Base-by-base conservation (phyloP, 2,329 filamentous ascomycete species). In the Alternaria burnsii region DNA sequence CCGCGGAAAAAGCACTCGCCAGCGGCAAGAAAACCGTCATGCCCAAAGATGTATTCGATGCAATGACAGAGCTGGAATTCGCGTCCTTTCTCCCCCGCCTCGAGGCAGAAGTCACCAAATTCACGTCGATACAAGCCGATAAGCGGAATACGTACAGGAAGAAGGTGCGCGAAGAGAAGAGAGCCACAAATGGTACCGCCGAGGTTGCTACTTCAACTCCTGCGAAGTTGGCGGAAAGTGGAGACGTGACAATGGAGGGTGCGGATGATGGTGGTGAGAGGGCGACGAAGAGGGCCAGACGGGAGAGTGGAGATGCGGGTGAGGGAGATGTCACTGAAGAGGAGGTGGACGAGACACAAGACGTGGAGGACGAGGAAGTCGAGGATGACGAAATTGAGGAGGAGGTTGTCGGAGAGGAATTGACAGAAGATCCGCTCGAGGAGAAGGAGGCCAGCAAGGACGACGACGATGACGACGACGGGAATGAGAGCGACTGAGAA, bases 11-110 rank as follows among this genome's bases (percentile, higher is more conserved):
- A 71, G 91, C 91, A 7, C 78, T 84, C 53, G 80, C 80, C 50
- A 84, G 85, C n/a, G 86, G 86, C 75, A 91, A 93, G 76, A 94
- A 94, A 81, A 94, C 91, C 0, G 90, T 95, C 69, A 85, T 87
- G 70, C 90, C 91, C 0, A 84, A 85, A 41, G 91, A 94, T 74
- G 90, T 95, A 41, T 88, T 94, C 72, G 88, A 88, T 51, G 91
- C 91, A 0, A 84, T 95, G 47, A 88, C 91, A n/a, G 89, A 92
- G 38, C 86, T 89, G 47, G 92, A 94, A 76, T 92, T 92, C 63
- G 84, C 85, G 50, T 84, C 84, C n/a, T 93, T 94, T 74, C 82
- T 92, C 57, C 86, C 87, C 14, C 83, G 88, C 34, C 81, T 94
- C 32, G 89, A 94, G 77, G 89, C 88, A 6, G 92, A 94, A 78